Evolutionary conservation across 352 stramenopile species (phyloP).

Genomic region (Phytopythium litorale): DNA sequence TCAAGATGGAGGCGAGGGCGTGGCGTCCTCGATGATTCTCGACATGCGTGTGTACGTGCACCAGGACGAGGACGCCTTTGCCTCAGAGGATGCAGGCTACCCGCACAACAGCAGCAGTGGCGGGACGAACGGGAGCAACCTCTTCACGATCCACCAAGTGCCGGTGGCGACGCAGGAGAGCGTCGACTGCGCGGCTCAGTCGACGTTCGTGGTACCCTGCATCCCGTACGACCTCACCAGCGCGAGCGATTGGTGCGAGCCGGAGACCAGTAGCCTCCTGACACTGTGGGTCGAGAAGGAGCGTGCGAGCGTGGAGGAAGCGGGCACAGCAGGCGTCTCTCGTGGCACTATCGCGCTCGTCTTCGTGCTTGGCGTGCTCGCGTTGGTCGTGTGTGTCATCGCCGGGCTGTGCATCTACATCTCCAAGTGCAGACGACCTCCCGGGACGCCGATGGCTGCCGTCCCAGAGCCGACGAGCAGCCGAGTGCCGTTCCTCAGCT

Average conservation of each 20-base stretch:
- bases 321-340: conserved; percentile 10
- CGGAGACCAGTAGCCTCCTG: conserved; percentile 22
- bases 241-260: conserved; percentile 29
- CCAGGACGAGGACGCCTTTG: neutral
- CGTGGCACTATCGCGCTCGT: conserved; percentile 15
- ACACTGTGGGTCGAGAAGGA: conserved; percentile 40
- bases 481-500: neutral
- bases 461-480: neutral
- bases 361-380: conserved; percentile 20
- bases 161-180: neutral
- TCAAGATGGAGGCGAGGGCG: conserved; percentile 12
- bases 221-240: conserved; percentile 11
- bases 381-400: conserved; percentile 12
- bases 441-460: neutral
- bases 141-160: conserved; percentile 52
- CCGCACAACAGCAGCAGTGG: neutral
- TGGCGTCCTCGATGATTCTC: conserved; percentile 13
- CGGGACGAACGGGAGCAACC: conserved; percentile 3
- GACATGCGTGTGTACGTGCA: conserved; percentile 40
- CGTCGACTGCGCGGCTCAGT: conserved; percentile 25
- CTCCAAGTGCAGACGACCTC: conserved; percentile 6
- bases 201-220: conserved; percentile 49
- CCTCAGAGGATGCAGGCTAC: neutral
- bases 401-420: conserved; percentile 14
- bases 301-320: conserved; percentile 4